Percentiles rank a stretch among this genome's conserved stretches.
phyloP scores from a whole-genome alignment of 2,329 filamentous ascomycete genomes.

The Ustulina deusta region DNA sequence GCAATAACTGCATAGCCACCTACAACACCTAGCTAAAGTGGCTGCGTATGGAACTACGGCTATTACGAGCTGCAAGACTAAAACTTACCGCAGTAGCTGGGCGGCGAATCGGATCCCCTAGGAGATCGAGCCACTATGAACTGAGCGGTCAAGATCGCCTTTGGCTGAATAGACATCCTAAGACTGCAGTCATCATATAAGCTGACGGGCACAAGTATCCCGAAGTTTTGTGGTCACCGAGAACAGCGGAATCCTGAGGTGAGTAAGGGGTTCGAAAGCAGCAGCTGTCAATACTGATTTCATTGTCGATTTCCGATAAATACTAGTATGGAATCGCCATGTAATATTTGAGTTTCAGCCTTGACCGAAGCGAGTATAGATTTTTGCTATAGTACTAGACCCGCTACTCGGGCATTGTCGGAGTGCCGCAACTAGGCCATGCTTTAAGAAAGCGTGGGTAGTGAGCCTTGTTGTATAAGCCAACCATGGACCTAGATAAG shows the following conservation, averaged over 20 bases:
- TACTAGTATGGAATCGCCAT: not conserved
- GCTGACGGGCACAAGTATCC: slow-evolving; percentile 13
- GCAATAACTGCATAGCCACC: slow-evolving; percentile 12
- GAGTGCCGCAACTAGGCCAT: not conserved
- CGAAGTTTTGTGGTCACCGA: not conserved
- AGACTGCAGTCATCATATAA: slow-evolving; percentile 24
- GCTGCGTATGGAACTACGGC: slow-evolving; percentile 17
- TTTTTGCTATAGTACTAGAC: not conserved
- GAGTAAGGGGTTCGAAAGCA: not conserved
- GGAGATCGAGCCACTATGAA: not conserved
- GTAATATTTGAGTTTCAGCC: not conserved
- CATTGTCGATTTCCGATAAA: not conserved
- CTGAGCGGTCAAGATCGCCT: not conserved
- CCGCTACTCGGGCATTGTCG: not conserved
- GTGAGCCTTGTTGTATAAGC: not conserved
- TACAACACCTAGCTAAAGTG: slow-evolving; percentile 10
- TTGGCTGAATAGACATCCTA: slow-evolving; percentile 10
- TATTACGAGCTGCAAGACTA: not conserved
- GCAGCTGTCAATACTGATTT: not conserved
- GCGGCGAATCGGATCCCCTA: slow-evolving; percentile 1
- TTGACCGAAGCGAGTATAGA: not conserved
- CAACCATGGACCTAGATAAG: not conserved
- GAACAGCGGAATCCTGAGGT: not conserved
- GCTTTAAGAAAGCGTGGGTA: not conserved
- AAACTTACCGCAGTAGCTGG: not conserved